phyloP scores from a whole-genome alignment of 208 protist genomes.

The Spongospora subterranea region DNA sequence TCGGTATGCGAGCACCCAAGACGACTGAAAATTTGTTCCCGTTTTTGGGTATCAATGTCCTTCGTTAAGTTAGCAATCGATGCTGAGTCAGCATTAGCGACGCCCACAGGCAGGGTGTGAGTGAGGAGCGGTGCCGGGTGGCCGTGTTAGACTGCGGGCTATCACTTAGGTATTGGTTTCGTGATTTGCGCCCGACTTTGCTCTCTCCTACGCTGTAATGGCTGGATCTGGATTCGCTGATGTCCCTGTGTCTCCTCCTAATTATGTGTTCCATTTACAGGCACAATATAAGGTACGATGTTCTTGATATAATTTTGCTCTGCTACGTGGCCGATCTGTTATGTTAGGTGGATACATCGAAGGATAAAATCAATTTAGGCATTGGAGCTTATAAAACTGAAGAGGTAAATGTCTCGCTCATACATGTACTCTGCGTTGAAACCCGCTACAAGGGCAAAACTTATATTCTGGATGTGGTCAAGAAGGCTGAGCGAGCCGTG shows the following conservation, averaged over 20 bases:
- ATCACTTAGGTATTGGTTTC: no score
- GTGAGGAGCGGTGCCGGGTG: no score
- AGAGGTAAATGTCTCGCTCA: conserved; percentile 55
- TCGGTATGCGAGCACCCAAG: no score
- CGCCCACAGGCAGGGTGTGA: no score
- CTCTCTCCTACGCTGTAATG: background rate
- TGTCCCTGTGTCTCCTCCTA: background rate
- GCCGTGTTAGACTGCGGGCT: no score
- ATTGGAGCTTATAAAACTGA: conserved; percentile 96
- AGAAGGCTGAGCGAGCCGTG: conserved; percentile 73
- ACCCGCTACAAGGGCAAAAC: conserved; percentile 79
- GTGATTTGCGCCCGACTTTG: no score
- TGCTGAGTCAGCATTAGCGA: no score
- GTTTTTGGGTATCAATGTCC: no score
- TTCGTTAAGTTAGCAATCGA: no score
- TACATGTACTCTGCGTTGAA: background rate
- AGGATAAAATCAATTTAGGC: conserved; percentile 92
- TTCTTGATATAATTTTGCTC: background rate
- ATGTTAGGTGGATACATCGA: conserved; percentile 74
- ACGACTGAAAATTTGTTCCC: no score
- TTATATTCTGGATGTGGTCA: conserved; percentile 87
- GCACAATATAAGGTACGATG: conserved; percentile 18
- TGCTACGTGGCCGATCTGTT: background rate
- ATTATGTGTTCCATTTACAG: conserved; percentile 45
- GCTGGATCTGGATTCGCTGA: background rate